Evolutionary conservation across 345 rosid genomes (phyloP), one percentile per base, ranked within the genome.

Genomic region (Acer saccharum): DNA sequence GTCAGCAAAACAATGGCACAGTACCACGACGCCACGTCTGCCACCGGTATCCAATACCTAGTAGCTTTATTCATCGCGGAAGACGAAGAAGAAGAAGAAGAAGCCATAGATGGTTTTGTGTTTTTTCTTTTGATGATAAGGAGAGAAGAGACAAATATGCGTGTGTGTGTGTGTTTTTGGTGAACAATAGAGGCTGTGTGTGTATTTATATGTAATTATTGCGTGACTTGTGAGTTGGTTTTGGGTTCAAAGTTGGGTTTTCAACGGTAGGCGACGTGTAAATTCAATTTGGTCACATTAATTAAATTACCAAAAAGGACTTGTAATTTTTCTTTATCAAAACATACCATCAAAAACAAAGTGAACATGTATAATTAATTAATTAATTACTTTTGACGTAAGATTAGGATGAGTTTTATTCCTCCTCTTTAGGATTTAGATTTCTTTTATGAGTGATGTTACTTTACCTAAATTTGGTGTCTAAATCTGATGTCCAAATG

Each of bases 1-100:
- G 86, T 82, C 50, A 91, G 50, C 13, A 93, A 63, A 58, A 80
- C 75, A 14, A 87, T 32, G 11, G 93, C 94, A 46, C 88, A 90
- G 89, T 88, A 87, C 94, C 96, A 87, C 3, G 97, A 86, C 3
- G 83, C 88, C 6, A 86, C 83, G 62, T 90, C 94, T 7, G 89
- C 80, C 39, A 87, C 16, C 5, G 82, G 65, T 57, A 55, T 29
- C 55, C 64, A 10, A 60, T 20, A 60, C 7, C 25, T n/a, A 20
- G 21, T n/a, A 20, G 21, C 10, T 60, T 21, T 60, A 60, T 60
- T 60, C 1, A 3, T 7, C 12, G 25, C 1, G 9, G 64, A 21
- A 60, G 64, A 60, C 20, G 7, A 54, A 54, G 64, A 21, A 60
- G 58, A 54, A 50, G 54, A 52, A 58, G 76, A 39, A 35, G 80